Base-by-base conservation (phyloP, 768 basidiomycete genomes). In the Lactarius tabidus region DNA sequence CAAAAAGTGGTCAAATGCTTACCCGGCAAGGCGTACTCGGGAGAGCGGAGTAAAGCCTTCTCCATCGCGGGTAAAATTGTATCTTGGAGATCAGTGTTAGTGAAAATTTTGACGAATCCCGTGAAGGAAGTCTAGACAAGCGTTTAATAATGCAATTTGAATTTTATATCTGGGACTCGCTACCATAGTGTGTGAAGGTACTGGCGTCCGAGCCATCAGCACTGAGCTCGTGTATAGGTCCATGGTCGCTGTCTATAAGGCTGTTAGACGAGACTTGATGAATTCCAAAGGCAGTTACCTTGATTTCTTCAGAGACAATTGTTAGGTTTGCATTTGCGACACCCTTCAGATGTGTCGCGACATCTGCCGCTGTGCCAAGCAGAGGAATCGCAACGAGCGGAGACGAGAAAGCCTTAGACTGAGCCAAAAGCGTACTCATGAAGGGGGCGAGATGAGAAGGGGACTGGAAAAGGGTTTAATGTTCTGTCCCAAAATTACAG, bases 21-120 rank as follows among this genome's bases (percentile, higher is more conserved):
- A 91, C 91, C 79, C 39, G 78, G 77, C 4, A 96, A 80, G 0
- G 89, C 84, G 48, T 84, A 79, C 74, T 96, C 95, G 0, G 95
- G 93, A 1, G 90, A 89, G 31, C 92, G 85, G 12, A 93, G 76
- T 9, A 96, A 73, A 1, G 90, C 84, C 69, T 93, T 93, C 72
- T 95, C 93, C 41, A 91, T 84, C 0, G 81, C 80, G 0, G 93
- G 91, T 0, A 95, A 75, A 52, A 95, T 77, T 0, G 76, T 75
- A 6, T 77, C 74, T 1, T 74, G 73, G 33, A 94, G 76, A 41
- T 88, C 85, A 0, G 82, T 79, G 0, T 78, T 72, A 1, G 77
- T 77, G 5, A 91, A 83, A 0, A 76, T 79, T 3, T 75, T 71
- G 64, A 92, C 81, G 73, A 93, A 89, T 86, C 88, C 65, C 81